phyloP scores from a whole-genome alignment of 2,329 filamentous ascomycete genomes.

The Geoglossum cookeanum region DNA sequence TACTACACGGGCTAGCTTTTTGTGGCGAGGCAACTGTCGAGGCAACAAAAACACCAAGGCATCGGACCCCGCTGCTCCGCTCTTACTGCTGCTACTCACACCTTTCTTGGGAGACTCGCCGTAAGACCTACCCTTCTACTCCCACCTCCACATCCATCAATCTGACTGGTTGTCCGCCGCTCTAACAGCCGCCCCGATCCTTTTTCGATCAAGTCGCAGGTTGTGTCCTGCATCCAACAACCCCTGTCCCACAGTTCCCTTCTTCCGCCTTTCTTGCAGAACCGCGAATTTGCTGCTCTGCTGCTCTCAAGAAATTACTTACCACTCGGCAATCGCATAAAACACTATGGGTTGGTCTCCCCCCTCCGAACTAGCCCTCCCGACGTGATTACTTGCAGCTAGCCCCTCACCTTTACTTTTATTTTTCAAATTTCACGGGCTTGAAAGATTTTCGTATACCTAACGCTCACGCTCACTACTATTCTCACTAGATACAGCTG shows the following conservation, averaged over 20 bases:
- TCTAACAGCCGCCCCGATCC: slow-evolving; percentile 2
- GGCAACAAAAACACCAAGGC: not conserved
- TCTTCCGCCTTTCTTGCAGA: slow-evolving; percentile 2
- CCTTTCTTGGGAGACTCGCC: not conserved
- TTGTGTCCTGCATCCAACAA: slow-evolving; percentile 2
- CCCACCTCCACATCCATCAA: slow-evolving; percentile 1
- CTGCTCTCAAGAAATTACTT: slow-evolving; percentile 3
- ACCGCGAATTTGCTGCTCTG: slow-evolving; percentile 2
- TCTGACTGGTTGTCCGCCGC: slow-evolving; percentile 1
- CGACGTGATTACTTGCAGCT: slow-evolving; percentile 7
- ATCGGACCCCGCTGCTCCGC: not conserved
- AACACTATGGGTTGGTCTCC: slow-evolving; percentile 16
- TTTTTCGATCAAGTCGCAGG: slow-evolving; percentile 3
- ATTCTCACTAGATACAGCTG: slow-evolving; percentile 18
- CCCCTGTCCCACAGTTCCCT: slow-evolving; percentile 2
- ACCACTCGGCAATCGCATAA: slow-evolving; percentile 14
- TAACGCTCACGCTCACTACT: slow-evolving; percentile 11
- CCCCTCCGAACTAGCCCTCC: slow-evolving; percentile 11
- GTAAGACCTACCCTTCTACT: not conserved
- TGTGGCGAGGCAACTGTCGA: not conserved
- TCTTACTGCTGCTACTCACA: slow-evolving; percentile 1
- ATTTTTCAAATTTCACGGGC: not conserved
- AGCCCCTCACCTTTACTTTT: slow-evolving; percentile 4
- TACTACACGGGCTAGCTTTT: not conserved
- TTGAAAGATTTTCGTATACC: slow-evolving; percentile 5